Evolutionary conservation across 768 basidiomycete genomes (phyloP), one percentile per base, ranked within the genome.

Genomic region (Candolleomyces efflorescens): DNA sequence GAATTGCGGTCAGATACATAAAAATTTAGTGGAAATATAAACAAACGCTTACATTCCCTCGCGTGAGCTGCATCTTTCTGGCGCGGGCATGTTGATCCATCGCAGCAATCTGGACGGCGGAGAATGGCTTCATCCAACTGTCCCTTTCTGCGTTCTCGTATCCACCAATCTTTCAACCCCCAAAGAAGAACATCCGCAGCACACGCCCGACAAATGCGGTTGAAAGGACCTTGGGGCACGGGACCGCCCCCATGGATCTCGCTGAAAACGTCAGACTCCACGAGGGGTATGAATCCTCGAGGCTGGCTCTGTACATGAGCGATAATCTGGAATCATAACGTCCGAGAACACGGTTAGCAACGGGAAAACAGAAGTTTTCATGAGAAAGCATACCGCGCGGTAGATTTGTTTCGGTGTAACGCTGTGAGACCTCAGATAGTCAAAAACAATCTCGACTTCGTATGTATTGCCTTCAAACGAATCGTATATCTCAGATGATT

Each of bases 361-460:
- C 45, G 20, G 37, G 18, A n/a, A 49, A 15, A 37, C 10, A 22
- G 20, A 37, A 51, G 54, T 10, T 23, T 4, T 45, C 3, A 54
- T 10, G 45, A 26, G 20, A 15, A 22, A 67, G 39, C 78, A 55
- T 58, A 88, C 91, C 68, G 92, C 88, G 56, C 83, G 83, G 68
- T 93, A 92, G 43, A 93, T 88, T 63, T 86, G 81, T 53, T 79
- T 78, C 11, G 91, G 89, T 9, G 80, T 82, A 36, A 90, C 69
- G 56, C 79, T 69, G 59, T 86, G 81, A 15, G 77, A 76, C 13
- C 82, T 80, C 45, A 93, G 70, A 69, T 92, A 92, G 67, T 94
- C 92, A 44, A 94, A 73, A 82, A 94, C 82, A 58, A 90, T 82
- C 36, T 93, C 92, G 26, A 90, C 90, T 68, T 94, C 92, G 22